These are phyloP conservation scores for Trichoderma semiorbis DNA, from an alignment of 2,329 filamentous ascomycete species.

Conservation along the genomic window DNA sequence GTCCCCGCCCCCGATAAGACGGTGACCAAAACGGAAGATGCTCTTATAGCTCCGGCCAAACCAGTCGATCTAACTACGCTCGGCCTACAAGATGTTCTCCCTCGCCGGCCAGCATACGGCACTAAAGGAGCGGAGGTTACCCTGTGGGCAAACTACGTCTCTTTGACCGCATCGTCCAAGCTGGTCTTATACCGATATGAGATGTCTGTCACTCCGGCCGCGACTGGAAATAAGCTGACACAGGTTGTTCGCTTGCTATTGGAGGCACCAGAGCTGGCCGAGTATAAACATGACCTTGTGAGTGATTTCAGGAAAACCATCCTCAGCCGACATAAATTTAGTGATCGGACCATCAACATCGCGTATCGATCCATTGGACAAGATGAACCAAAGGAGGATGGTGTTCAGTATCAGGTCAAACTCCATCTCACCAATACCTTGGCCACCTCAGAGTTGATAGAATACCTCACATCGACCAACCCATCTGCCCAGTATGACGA, in stretches of 20 bases:
- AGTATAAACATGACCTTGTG: constrained; percentile 24
- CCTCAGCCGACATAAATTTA: constrained; percentile 27
- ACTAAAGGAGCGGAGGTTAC: constrained; percentile 15
- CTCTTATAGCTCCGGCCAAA: not conserved
- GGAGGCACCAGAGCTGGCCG: constrained; percentile 21
- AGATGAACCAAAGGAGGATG: constrained; percentile 25
- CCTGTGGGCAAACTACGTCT: constrained; percentile 23
- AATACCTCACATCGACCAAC: constrained; percentile 29
- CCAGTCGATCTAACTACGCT: constrained; percentile 4
- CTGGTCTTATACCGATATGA: constrained; percentile 21
- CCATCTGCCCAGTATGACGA: constrained; percentile 22
- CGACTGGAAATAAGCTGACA: constrained; percentile 14
- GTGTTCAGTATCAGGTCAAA: constrained; percentile 23
- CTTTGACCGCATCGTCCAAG: constrained; percentile 3
- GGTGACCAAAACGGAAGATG: constrained; percentile 18
- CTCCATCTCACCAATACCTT: constrained; percentile 27
- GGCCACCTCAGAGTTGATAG: constrained; percentile 24
- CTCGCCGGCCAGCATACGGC: constrained; percentile 19
- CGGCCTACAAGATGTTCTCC: constrained; percentile 12
- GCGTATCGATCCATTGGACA: constrained; percentile 31
- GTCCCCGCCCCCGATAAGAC: not conserved
- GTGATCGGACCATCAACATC: constrained; percentile 15
- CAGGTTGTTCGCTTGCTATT: constrained; percentile 25
- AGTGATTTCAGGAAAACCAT: constrained; percentile 35
- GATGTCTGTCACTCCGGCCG: constrained; percentile 10